Conservation (phyloP, 352 stramenopile genomes). For the Salisapilia sapeloensis region DNA sequence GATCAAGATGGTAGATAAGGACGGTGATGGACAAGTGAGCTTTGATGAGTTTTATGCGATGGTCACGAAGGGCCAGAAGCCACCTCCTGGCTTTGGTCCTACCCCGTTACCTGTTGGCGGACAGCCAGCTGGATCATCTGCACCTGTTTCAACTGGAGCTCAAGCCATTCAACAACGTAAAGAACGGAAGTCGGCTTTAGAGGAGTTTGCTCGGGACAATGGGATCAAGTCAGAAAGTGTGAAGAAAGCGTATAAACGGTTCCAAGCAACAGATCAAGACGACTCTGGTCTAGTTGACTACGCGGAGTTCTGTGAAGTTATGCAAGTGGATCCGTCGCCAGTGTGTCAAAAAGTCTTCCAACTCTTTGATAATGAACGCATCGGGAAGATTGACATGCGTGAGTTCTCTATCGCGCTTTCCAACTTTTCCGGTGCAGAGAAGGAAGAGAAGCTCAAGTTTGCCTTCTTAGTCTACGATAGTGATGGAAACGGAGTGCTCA, state of each 20-base stretch:
- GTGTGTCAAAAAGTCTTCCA: slow-evolving; percentile 89
- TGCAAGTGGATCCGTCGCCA: slow-evolving; percentile 85
- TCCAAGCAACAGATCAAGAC: slow-evolving; percentile 89
- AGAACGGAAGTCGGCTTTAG: slow-evolving; percentile 76
- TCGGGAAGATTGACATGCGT: slow-evolving; percentile 82
- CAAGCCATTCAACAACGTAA: slow-evolving; percentile 87
- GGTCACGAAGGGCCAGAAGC: slow-evolving; percentile 87
- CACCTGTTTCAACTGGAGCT: slow-evolving; percentile 19
- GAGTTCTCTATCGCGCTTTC: slow-evolving; percentile 91
- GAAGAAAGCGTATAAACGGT: slow-evolving; percentile 94
- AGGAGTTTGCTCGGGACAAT: slow-evolving; percentile 90
- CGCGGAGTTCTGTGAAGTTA: slow-evolving; percentile 93
- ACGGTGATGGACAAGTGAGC: slow-evolving; percentile 88
- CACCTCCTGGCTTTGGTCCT: slow-evolving; percentile 68
- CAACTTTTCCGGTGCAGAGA: slow-evolving; percentile 88
- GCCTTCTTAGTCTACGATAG: slow-evolving; percentile 92
- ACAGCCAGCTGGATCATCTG: slow-evolving; percentile 7
- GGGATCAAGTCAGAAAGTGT: slow-evolving; percentile 93
- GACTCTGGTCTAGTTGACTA: slow-evolving; percentile 92
- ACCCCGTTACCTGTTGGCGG: slow-evolving; percentile 8
- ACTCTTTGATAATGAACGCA: slow-evolving; percentile 89
- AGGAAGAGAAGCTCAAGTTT: slow-evolving; percentile 95
- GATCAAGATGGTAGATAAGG: slow-evolving; percentile 93
- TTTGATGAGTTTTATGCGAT: slow-evolving; percentile 94
- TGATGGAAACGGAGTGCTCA: slow-evolving; percentile 90